phyloP scores from a whole-genome alignment of 139 green algal species.

The Chlorella ohadii region DNA sequence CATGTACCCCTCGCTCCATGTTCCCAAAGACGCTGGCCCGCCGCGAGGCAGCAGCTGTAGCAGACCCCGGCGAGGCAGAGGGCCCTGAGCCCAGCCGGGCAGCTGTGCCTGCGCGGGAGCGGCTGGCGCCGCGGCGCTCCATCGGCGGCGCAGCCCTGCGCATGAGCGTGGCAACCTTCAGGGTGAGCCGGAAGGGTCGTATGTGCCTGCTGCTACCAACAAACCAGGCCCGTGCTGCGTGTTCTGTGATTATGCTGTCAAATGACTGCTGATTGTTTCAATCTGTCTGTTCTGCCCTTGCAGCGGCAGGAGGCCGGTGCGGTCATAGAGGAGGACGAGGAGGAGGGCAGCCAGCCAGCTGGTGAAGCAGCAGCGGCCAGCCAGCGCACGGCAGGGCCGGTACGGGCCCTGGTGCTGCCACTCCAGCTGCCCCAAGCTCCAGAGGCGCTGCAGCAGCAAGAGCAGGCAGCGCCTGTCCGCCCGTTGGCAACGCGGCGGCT shows the following conservation, averaged over 20 bases:
- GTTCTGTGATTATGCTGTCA: too few relatives aligned
- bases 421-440: background rate
- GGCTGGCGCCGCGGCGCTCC: slow-evolving; percentile 7
- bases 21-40: slow-evolving; percentile 12
- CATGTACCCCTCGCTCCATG: slow-evolving; percentile 18
- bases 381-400: background rate
- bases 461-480: background rate
- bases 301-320: background rate
- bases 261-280: background rate
- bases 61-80: background rate
- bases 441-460: background rate
- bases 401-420: background rate
- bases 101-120: background rate
- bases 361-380: background rate
- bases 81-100: background rate
- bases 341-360: background rate
- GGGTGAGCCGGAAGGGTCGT: background rate
- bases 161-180: slow-evolving; percentile 27
- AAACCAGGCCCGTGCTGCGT: too few relatives aligned
- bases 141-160: slow-evolving; percentile 32
- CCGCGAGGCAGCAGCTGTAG: background rate
- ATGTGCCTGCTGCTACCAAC: too few relatives aligned
- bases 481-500: background rate
- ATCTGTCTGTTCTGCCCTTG: background rate
- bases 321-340: background rate